Evolutionary conservation across 2,329 filamentous ascomycete genomes (phyloP).

Genomic region (Exophiala phaeomuriformis): DNA sequence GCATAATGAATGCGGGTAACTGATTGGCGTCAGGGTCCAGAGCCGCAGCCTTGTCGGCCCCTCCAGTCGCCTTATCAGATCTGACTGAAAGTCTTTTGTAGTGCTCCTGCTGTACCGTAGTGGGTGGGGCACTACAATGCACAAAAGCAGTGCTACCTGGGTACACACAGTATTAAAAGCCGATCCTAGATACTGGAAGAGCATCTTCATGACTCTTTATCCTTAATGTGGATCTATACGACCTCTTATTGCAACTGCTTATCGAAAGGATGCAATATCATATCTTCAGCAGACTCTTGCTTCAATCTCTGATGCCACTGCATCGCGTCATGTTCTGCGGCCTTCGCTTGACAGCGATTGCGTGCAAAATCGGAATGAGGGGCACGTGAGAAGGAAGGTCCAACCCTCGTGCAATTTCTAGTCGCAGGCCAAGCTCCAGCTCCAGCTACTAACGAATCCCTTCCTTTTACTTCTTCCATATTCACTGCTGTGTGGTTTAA

Average conservation of each 20-base stretch:
- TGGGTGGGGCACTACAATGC: too few species aligned
- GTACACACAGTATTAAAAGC: too few species aligned
- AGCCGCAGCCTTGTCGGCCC: conserved; percentile 5
- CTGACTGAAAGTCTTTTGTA: background rate
- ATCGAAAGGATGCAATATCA: background rate
- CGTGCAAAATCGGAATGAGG: background rate
- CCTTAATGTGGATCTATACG: background rate
- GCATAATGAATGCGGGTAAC: background rate
- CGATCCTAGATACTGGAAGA: too few species aligned
- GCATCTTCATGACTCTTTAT: background rate
- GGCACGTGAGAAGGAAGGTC: background rate
- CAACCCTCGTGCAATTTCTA: background rate
- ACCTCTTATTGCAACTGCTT: background rate
- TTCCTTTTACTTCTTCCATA: background rate
- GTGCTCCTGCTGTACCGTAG: background rate
- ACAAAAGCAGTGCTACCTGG: too few species aligned
- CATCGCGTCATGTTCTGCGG: conserved; percentile 1
- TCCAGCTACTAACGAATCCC: background rate
- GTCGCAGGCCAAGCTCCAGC: background rate
- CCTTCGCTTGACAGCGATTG: background rate
- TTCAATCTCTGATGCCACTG: too few species aligned
- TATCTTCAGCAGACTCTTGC: background rate
- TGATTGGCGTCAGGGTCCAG: conserved; percentile 1
- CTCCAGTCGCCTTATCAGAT: background rate
- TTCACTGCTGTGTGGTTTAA: background rate